phyloP scores from a whole-genome alignment of 2,329 filamentous ascomycete genomes.

The Coniochaeta ligniaria region DNA sequence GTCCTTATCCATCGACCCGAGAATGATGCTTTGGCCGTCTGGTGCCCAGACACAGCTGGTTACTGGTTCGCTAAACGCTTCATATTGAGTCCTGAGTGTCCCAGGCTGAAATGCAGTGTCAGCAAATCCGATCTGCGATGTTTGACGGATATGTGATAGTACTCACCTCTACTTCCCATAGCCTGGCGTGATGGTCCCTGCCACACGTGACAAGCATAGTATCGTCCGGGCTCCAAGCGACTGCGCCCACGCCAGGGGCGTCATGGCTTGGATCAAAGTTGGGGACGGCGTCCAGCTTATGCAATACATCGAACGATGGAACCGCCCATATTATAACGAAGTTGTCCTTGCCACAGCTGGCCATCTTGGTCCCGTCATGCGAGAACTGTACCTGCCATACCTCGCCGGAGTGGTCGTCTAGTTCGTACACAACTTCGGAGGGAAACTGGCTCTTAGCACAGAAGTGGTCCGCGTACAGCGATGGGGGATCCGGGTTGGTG shows the following conservation, averaged over 20 bases:
- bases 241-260: constrained; percentile 60
- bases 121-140: neutral
- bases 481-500: constrained; percentile 70
- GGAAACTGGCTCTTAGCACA: constrained; percentile 81
- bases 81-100: constrained; percentile 52
- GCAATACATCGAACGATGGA: constrained; percentile 56
- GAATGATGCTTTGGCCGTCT: constrained; percentile 70
- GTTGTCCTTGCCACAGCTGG: constrained; percentile 71
- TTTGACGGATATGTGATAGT: neutral
- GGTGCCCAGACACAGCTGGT: constrained; percentile 86
- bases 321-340: constrained; percentile 79
- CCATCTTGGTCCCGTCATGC: constrained; percentile 74
- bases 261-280: constrained; percentile 38
- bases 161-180: constrained; percentile 68
- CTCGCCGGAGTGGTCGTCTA: constrained; percentile 70
- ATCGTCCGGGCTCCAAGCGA: constrained; percentile 91
- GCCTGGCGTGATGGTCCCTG: constrained; percentile 61
- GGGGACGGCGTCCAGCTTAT: constrained; percentile 44
- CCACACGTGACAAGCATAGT: constrained; percentile 78
- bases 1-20: constrained; percentile 65
- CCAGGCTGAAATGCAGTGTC: constrained; percentile 44
- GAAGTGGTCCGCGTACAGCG: constrained; percentile 80
- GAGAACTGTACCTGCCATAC: constrained; percentile 92
- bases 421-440: constrained; percentile 59
- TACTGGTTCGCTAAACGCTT: constrained; percentile 73